Conservation (phyloP, 768 basidiomycete species). For the Lactifluus rugatus region DNA sequence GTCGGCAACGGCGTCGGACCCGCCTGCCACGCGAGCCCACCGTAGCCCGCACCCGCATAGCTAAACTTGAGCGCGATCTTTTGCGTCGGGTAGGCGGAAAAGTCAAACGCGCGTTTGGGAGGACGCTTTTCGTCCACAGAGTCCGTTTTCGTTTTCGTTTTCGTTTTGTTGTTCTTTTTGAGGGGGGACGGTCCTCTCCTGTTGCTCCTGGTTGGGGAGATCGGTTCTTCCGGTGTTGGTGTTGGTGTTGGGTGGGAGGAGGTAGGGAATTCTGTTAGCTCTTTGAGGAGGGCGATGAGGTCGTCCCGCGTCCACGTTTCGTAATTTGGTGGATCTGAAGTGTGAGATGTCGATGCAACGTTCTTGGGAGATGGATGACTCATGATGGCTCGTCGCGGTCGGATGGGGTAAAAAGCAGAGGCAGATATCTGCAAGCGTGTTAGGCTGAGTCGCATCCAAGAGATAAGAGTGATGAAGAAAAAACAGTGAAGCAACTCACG, state of each 20-base stretch:
- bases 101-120: conserved; percentile 43
- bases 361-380: neutral
- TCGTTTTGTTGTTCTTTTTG: too few species aligned
- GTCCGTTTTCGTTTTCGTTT: too few species aligned
- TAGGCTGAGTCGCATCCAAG: conserved; percentile 8
- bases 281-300: conserved; percentile 53
- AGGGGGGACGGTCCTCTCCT: too few species aligned
- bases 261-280: conserved; percentile 32
- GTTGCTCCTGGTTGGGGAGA: neutral
- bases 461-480: neutral
- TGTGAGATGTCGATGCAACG: neutral
- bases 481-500: conserved; percentile 9
- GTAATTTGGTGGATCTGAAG: conserved; percentile 28
- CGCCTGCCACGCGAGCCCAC: conserved; percentile 78
- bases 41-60: conserved; percentile 89
- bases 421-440: neutral
- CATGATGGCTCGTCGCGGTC: neutral
- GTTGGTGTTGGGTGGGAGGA: conserved; percentile 8
- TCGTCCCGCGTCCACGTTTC: conserved; percentile 55
- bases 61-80: conserved; percentile 93
- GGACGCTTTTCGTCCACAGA: conserved; percentile 1
- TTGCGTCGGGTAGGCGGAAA: conserved; percentile 58
- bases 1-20: conserved; percentile 70
- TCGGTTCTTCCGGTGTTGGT: neutral
- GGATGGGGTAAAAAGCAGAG: neutral